Conservation (phyloP, 2,329 filamentous ascomycete species). For the Incumbomyces lentus region DNA sequence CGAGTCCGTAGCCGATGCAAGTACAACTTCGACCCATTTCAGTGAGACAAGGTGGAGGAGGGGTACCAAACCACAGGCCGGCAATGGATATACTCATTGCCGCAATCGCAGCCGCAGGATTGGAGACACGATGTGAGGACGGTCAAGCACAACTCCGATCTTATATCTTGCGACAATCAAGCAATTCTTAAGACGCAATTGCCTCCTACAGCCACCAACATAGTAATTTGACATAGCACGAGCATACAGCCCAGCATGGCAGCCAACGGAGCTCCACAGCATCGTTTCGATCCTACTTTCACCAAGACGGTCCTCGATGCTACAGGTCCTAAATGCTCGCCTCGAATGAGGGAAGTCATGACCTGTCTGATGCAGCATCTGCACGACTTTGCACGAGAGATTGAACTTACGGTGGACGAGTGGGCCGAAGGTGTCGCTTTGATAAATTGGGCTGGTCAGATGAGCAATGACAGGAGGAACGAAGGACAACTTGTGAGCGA, state of each 20-base stretch:
- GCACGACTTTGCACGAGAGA: constrained; percentile 50
- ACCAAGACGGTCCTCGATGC: constrained; percentile 64
- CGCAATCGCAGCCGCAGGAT: too few relatives aligned
- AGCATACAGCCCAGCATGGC: constrained; percentile 5
- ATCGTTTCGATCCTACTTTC: constrained; percentile 36
- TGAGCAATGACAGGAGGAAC: constrained; percentile 53
- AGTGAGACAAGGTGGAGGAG: neutral
- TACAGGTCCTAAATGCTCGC: constrained; percentile 60
- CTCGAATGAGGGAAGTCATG: constrained; percentile 56
- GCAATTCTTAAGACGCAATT: too few relatives aligned
- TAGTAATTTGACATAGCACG: too few relatives aligned
- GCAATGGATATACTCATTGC: too few relatives aligned
- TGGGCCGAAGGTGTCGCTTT: constrained; percentile 47
- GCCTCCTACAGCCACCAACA: too few relatives aligned
- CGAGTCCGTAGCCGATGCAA: constrained; percentile 5
- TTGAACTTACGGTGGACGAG: constrained; percentile 48
- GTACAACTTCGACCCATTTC: too few relatives aligned
- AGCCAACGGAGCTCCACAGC: constrained; percentile 6
- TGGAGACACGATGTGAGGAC: too few relatives aligned
- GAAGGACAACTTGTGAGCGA: constrained; percentile 53
- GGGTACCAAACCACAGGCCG: neutral
- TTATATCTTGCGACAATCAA: neutral
- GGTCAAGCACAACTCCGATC: neutral
- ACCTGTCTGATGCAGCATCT: constrained; percentile 43
- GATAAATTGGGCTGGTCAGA: constrained; percentile 53